Conservation (phyloP, 352 stramenopile species). For the Saprolegnia parasitica region DNA sequence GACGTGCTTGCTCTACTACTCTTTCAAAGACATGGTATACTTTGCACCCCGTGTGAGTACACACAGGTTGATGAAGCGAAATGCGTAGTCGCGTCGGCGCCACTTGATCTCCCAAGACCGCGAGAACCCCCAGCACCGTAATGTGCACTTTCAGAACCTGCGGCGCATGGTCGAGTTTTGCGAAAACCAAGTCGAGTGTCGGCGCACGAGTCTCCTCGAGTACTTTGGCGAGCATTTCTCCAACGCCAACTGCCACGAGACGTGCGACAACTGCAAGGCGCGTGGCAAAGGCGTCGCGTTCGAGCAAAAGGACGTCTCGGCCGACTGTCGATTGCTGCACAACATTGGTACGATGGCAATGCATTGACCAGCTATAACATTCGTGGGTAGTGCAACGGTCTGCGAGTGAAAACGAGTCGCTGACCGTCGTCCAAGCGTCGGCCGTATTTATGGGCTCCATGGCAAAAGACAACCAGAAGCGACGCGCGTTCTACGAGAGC, state of each 20-base stretch:
- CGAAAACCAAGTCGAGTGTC: constrained; percentile 82
- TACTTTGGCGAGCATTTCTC: constrained; percentile 88
- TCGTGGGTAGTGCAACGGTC: constrained; percentile 52
- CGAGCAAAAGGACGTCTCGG: constrained; percentile 72
- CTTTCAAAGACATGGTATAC: constrained; percentile 67
- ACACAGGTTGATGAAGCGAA: neutral
- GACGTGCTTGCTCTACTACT: constrained; percentile 86
- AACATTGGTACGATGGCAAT: constrained; percentile 49
- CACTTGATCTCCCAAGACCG: constrained; percentile 53
- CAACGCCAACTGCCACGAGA: constrained; percentile 59
- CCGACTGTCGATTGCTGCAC: constrained; percentile 57
- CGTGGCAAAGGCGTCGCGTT: constrained; percentile 53
- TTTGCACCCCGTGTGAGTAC: neutral
- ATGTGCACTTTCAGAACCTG: constrained; percentile 79
- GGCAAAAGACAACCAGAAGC: constrained; percentile 70
- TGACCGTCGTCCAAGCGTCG: constrained; percentile 68
- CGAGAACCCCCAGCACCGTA: constrained; percentile 71
- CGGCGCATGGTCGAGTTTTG: constrained; percentile 83
- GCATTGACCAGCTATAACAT: neutral
- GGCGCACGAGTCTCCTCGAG: constrained; percentile 72
- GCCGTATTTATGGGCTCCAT: constrained; percentile 64
- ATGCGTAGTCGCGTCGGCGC: constrained; percentile 21
- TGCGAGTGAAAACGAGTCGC: constrained; percentile 51
- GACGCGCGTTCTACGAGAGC: constrained; percentile 51
- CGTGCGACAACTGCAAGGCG: constrained; percentile 87